phyloP scores from a whole-genome alignment of 257 asterid species.

The Knoxia roxburghii region DNA sequence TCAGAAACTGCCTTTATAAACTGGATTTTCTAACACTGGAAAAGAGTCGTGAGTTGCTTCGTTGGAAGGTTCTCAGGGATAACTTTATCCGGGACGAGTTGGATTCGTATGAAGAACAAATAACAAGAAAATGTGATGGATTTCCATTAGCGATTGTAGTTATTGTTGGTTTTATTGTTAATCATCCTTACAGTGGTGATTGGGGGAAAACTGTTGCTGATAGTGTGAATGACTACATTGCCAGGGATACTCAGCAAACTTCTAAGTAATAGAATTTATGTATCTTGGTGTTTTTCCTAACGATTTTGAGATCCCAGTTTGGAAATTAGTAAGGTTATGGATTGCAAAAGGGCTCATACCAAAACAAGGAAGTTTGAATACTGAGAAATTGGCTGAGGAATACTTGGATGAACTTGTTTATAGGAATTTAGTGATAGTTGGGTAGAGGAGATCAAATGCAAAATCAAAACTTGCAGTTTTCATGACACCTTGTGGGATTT shows the following conservation, averaged over 20 bases:
- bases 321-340: conserved; percentile 22
- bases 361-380: neutral
- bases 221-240: neutral
- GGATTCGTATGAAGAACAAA: conserved; percentile 10
- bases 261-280: conserved; percentile 14
- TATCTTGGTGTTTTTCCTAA: conserved; percentile 20
- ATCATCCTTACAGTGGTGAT: neutral
- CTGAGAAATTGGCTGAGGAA: conserved; percentile 17
- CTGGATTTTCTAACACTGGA: conserved; percentile 10
- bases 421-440: conserved; percentile 12
- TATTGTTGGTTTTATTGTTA: conserved; percentile 8
- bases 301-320: conserved; percentile 15
- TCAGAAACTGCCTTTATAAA: neutral
- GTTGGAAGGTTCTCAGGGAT: conserved; percentile 10
- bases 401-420: conserved; percentile 14
- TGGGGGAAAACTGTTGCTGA: conserved; percentile 9
- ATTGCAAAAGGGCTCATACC: conserved; percentile 25
- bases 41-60: conserved; percentile 16
- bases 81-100: conserved; percentile 14
- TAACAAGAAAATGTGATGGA: conserved; percentile 14
- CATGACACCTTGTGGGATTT: conserved; percentile 18
- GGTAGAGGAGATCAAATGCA: conserved; percentile 7
- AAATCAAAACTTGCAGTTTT: conserved; percentile 13
- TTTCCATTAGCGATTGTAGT: conserved; percentile 24
- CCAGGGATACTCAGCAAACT: neutral